These are phyloP conservation scores for Phaeotremella fagi DNA, from an alignment of 768 basidiomycete species.

Conservation along the genomic window DNA sequence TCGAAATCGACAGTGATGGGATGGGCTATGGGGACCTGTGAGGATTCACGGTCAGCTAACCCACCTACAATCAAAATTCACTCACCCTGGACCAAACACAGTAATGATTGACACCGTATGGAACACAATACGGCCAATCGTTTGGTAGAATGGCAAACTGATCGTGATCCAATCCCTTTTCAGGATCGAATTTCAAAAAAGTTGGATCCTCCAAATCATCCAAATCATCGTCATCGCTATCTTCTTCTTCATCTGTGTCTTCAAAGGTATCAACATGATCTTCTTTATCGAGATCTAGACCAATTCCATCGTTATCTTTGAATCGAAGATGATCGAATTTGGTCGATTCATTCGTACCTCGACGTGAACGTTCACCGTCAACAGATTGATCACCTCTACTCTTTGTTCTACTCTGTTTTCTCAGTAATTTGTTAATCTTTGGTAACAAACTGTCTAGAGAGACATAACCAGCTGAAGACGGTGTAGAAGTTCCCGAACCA, in stretches of 20 bases:
- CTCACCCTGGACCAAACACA: slow-evolving; percentile 46
- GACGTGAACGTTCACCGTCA: not conserved
- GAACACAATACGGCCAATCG: slow-evolving; percentile 47
- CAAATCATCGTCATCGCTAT: slow-evolving; percentile 9
- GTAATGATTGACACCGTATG: slow-evolving; percentile 40
- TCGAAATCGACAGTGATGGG: slow-evolving; percentile 38
- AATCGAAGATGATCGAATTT: not conserved
- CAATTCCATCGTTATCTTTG: not conserved
- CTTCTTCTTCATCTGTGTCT: not conserved
- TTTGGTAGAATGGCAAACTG: slow-evolving; percentile 42
- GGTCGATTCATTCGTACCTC: not conserved
- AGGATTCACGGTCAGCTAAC: not conserved
- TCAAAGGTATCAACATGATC: not conserved
- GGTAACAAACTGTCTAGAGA: slow-evolving; percentile 14
- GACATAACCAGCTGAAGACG: slow-evolving; percentile 30
- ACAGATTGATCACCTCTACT: not conserved
- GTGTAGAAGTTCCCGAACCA: slow-evolving; percentile 23
- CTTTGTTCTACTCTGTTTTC: not conserved
- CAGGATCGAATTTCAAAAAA: slow-evolving; percentile 20
- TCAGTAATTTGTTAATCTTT: not conserved
- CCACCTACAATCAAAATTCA: too few species aligned
- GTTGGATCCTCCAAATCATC: slow-evolving; percentile 9
- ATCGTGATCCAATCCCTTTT: slow-evolving; percentile 23
- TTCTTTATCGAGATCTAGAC: not conserved
- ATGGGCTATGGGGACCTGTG: slow-evolving; percentile 44